Conservation (phyloP, 139 green algal genomes). For the Closterium sp. region DNA sequence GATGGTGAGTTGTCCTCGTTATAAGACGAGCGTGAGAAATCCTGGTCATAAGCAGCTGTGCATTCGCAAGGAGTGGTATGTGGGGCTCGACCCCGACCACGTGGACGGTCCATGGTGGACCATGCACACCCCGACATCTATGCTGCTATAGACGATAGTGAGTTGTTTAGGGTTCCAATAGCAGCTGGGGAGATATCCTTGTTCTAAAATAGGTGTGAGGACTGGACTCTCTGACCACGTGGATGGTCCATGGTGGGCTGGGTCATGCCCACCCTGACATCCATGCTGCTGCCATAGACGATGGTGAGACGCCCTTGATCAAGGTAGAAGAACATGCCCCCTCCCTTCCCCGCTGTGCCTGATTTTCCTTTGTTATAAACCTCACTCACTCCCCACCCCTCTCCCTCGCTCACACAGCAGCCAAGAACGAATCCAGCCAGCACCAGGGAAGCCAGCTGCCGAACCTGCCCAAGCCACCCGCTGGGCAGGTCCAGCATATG, state of each 20-base stretch:
- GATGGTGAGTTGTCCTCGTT: neutral
- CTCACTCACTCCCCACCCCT: neutral
- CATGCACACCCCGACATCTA: slow-evolving; percentile 79
- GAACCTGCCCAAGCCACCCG: neutral
- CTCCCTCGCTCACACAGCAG: neutral
- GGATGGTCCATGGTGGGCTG: too few relatives aligned
- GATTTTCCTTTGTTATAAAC: too few relatives aligned
- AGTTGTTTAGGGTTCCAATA: neutral
- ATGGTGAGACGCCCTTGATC: neutral
- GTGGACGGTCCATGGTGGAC: too few relatives aligned
- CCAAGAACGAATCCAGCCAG: neutral
- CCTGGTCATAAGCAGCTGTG: too few relatives aligned
- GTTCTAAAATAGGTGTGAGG: slow-evolving; percentile 34
- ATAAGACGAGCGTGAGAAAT: neutral
- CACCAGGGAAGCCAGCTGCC: neutral
- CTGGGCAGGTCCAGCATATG: too few relatives aligned
- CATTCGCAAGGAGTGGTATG: slow-evolving; percentile 73
- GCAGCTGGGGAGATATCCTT: neutral
- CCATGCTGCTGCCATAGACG: slow-evolving; percentile 28
- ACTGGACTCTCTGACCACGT: slow-evolving; percentile 76
- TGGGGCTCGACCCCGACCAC: slow-evolving; percentile 76
- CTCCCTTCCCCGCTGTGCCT: too few relatives aligned
- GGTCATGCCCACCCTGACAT: slow-evolving; percentile 81
- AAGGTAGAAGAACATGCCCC: too few relatives aligned
- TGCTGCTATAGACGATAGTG: neutral